Evolutionary conservation across 2,329 filamentous ascomycete species (phyloP).

Genomic region (Sporothrix mexicana): DNA sequence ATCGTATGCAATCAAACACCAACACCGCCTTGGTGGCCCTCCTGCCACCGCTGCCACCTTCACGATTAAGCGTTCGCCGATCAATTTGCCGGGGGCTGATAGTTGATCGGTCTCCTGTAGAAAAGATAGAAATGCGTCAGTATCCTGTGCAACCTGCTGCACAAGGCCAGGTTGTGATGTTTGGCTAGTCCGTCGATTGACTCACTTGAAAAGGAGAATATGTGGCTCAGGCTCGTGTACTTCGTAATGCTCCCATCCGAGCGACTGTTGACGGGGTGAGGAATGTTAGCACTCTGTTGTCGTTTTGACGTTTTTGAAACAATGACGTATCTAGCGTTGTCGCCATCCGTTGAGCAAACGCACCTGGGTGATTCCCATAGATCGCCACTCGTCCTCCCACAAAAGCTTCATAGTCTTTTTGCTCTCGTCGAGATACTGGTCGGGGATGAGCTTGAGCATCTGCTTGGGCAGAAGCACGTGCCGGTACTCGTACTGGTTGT

Average conservation of each 20-base stretch:
- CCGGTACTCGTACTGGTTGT: slow-evolving; percentile 92
- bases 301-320: not conserved
- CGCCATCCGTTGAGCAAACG: slow-evolving; percentile 37
- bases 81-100: slow-evolving; percentile 65
- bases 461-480: slow-evolving; percentile 97
- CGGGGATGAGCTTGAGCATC: slow-evolving; percentile 96
- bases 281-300: not conserved
- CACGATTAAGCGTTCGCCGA: not conserved
- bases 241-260: slow-evolving; percentile 99
- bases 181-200: slow-evolving; percentile 36
- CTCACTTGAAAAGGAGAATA: slow-evolving; percentile 97
- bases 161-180: not conserved
- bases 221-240: slow-evolving; percentile 98
- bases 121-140: slow-evolving; percentile 27
- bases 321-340: slow-evolving; percentile 4
- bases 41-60: not conserved
- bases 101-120: slow-evolving; percentile 79
- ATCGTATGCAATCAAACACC: slow-evolving; percentile 17
- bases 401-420: slow-evolving; percentile 94
- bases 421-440: slow-evolving; percentile 66
- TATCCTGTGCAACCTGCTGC: not conserved
- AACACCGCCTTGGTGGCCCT: not conserved
- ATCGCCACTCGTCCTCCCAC: slow-evolving; percentile 99
- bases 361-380: slow-evolving; percentile 95
- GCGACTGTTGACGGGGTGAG: slow-evolving; percentile 66